These are phyloP conservation scores for Erythrophleum fordii DNA, from an alignment of 306 rosid genomes.

Conservation along the genomic window DNA sequence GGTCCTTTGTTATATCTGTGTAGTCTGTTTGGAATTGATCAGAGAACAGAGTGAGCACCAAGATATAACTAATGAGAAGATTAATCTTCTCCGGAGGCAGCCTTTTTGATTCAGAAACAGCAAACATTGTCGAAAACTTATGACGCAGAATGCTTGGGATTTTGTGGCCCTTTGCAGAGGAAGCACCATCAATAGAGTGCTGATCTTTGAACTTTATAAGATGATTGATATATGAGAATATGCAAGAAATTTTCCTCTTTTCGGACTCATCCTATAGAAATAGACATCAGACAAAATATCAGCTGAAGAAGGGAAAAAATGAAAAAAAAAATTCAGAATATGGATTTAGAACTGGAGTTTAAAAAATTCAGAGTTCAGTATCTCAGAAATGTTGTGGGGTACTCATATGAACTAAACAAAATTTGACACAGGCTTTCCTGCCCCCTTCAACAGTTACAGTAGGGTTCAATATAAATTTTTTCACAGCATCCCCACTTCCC, in stretches of 20 bases:
- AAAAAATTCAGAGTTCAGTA: neutral
- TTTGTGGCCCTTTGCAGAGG: conserved; percentile 59
- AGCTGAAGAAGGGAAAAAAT: conserved; percentile 5
- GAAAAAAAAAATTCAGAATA: neutral
- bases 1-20: conserved; percentile 74
- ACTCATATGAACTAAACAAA: conserved; percentile 18
- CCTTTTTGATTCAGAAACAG: conserved; percentile 43
- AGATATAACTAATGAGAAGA: conserved; percentile 69
- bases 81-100: conserved; percentile 57
- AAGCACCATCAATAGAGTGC: conserved; percentile 54
- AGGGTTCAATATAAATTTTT: neutral
- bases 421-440: neutral
- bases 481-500: conserved; percentile 22
- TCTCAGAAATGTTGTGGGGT: conserved; percentile 15
- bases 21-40: conserved; percentile 64
- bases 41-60: conserved; percentile 76
- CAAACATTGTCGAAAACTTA: conserved; percentile 63
- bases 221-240: conserved; percentile 77
- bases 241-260: conserved; percentile 59
- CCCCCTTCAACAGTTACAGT: neutral
- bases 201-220: conserved; percentile 81
- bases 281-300: neutral
- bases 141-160: conserved; percentile 63
- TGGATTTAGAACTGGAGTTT: neutral
- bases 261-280: conserved; percentile 72